Percentiles rank a stretch among this genome's conserved stretches.
Evolutionary conservation across 163 green algal species (phyloP).

Genomic region (Volvox carteri): DNA sequence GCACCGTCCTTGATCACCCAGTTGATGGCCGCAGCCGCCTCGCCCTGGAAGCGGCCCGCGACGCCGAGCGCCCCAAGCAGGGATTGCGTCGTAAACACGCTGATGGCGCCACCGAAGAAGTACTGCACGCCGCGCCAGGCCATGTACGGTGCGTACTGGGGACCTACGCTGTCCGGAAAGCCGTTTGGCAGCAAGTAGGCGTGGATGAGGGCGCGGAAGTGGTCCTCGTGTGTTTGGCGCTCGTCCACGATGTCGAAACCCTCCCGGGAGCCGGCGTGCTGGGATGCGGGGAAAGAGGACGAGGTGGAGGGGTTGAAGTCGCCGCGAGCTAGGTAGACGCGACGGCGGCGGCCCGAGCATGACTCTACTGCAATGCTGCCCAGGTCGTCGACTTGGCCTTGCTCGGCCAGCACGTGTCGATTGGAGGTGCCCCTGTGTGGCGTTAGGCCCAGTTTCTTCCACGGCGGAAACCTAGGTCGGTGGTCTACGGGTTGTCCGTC

Average conservation of each 20-base stretch:
- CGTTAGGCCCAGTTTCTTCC: neutral
- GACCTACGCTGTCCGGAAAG: slow-evolving; percentile 82
- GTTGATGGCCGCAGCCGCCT: slow-evolving; percentile 89
- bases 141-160: slow-evolving; percentile 89
- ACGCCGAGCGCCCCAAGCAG: slow-evolving; percentile 85
- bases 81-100: slow-evolving; percentile 85
- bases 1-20: slow-evolving; percentile 93
- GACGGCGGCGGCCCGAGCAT: slow-evolving; percentile 59
- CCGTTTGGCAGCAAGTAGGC: slow-evolving; percentile 82
- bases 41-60: slow-evolving; percentile 64
- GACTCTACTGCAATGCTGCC: slow-evolving; percentile 67
- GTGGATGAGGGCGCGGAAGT: slow-evolving; percentile 59
- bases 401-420: slow-evolving; percentile 15
- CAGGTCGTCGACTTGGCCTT: neutral
- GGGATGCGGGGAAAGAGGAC: neutral
- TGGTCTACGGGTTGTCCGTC: neutral
- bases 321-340: slow-evolving; percentile 67
- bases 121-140: slow-evolving; percentile 84
- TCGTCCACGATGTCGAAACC: slow-evolving; percentile 78
- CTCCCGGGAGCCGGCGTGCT: neutral
- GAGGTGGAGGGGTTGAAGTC: neutral
- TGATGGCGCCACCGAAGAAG: slow-evolving; percentile 85
- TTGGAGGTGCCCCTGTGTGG: slow-evolving; percentile 1
- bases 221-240: slow-evolving; percentile 65
- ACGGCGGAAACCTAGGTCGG: slow-evolving; percentile 24